Evolutionary conservation across 345 rosid species (phyloP).

Genomic region (Dipteronia sinensis): DNA sequence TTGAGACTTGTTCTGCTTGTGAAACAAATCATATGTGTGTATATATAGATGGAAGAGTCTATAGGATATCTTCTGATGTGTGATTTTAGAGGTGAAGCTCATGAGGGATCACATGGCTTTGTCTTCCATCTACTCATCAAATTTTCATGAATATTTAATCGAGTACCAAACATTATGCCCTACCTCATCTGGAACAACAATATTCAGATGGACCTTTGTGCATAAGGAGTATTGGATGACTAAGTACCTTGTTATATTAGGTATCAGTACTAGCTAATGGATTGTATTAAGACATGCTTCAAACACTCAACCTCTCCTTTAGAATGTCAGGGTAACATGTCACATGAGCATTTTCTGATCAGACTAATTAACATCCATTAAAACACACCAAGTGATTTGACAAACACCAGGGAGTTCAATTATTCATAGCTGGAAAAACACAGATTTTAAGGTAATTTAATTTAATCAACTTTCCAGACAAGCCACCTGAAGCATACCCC

Average conservation of each 20-base stretch:
- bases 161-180: background rate
- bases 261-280: background rate
- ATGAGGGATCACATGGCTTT: conserved; percentile 31
- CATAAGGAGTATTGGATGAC: background rate
- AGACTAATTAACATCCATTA: background rate
- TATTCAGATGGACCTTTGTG: background rate
- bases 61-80: conserved; percentile 12
- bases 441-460: background rate
- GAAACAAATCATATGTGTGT: background rate
- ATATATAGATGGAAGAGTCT: background rate
- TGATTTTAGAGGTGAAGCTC: background rate
- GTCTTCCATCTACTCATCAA: conserved; percentile 22
- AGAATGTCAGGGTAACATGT: background rate
- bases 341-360: background rate
- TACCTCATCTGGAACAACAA: background rate
- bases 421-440: background rate
- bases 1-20: background rate
- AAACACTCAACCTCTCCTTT: background rate
- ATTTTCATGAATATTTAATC: background rate
- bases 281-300: background rate
- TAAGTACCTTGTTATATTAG: background rate
- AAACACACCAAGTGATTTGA: background rate
- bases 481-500: background rate
- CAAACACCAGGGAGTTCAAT: background rate
- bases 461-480: background rate